Evolutionary conservation across 2,329 filamentous ascomycete species (phyloP), one percentile per base, ranked within the genome.

Genomic region (Penicillium sp.): DNA sequence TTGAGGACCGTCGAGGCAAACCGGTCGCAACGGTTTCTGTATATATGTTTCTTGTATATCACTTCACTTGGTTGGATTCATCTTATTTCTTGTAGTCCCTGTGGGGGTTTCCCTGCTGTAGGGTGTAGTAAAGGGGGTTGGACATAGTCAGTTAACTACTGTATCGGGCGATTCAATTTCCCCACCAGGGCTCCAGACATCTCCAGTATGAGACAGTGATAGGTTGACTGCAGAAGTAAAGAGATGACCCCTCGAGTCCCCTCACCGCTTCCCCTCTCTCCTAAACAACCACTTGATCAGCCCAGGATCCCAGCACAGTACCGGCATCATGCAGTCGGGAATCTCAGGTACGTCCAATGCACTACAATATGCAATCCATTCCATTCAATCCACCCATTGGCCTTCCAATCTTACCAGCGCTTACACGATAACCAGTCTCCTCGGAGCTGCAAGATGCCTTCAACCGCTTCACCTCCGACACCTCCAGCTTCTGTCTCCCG

Each of bases 391-490:
- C 53, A 43, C 35, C 37, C 41, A 52, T 46, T 51, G 24, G 41
- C 32, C 15, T 18, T 35, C n/a, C 23, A 23, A 39, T 40, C 32
- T 39, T 43, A 24, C 2, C 29, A 46, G 42, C 13, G 25, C 47
- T 47, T 44, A 48, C 20, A 42, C 29, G 29, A 35, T 18, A 25
- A 32, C 25, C 52, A 76, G 74, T 73, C 55, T 76, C 75, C 40
- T 50, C 68, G 44, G 72, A 75, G 56, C 70, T 78, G 31, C 73
- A 75, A 44, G 63, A 70, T 58, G 74, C 74, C 31, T 78, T 78
- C 62, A 66, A 62, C 43, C 52, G 61, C 58, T 75, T 77, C 64
- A 66, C 69, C 52, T 64, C 65, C 40, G 67, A 72, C 54, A 38
- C 63, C 47, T 65, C 69, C 37, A 62, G 67, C 54, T 75, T 76